Base-by-base conservation (phyloP, 75 land plant species). In the Pseudotsuga menziesii region DNA sequence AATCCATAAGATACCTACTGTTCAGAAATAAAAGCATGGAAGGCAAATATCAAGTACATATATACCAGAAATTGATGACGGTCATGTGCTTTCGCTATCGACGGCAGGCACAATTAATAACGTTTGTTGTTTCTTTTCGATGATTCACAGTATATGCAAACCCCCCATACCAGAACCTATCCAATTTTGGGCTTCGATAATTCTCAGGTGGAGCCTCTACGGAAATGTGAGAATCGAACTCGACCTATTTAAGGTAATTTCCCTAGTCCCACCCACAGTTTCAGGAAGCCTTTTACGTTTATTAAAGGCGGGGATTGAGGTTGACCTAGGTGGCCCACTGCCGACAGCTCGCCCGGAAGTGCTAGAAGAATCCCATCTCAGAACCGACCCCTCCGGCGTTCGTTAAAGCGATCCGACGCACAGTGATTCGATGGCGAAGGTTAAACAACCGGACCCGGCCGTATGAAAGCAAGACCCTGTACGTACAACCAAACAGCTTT, bases 21-120 rank as follows among this genome's bases (percentile, higher is more conserved):
- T 5, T 27, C 4, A 63, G 27, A 5, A 17, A 6, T 36, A 64
- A 36, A 16, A 29, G 35, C 69, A 29, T 35, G 5, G 32, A 32
- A 64, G 69, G 5, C 16, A 17, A 29, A 64, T 64, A 19, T 29
- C 32, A 35, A 2, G 39, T 29, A 36, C 35, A 64, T 36, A 64
- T 5, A 19, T 64, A 5, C 36, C 69, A 64, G 69, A 64, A 29
- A 64, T 64, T 64, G 17, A 64, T 64, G 69, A 64, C 39, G 69
- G 39, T 25, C 69, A 64, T 64, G 69, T 64, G 69, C 69, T 39
- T 36, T 64, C 7, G 35, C 36, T 36, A 64, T 36, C 20, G n/a
- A 16, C 39, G 16, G 35, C 69, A 2, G 19, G 17, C 17, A 64
- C n/a, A 25, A 64, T 17, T 64, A 64, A 29, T 64, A 35, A 17